phyloP scores from a whole-genome alignment of 768 basidiomycete species.

The Boletus fagicola region DNA sequence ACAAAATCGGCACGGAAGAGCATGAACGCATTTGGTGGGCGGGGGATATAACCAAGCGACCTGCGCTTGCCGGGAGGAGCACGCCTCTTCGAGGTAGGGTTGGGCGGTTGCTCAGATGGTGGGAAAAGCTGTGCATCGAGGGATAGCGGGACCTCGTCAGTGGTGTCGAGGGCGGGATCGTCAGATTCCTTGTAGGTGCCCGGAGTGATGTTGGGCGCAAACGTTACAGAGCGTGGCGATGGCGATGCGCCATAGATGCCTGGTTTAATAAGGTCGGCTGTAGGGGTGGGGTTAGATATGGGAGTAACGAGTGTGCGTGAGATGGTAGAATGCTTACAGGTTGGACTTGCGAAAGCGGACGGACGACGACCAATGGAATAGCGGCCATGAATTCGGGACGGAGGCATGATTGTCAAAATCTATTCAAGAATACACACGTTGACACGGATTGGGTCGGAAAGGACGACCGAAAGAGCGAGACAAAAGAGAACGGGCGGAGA shows the following conservation, averaged over 20 bases:
- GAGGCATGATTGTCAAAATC: conserved; percentile 14
- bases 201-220: conserved; percentile 63
- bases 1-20: conserved; percentile 38
- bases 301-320: background rate
- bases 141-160: conserved; percentile 33
- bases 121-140: conserved; percentile 50
- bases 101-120: conserved; percentile 43
- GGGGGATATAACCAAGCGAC: conserved; percentile 44
- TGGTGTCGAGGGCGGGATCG: conserved; percentile 20
- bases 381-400: conserved; percentile 19
- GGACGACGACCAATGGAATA: conserved; percentile 41
- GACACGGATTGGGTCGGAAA: background rate
- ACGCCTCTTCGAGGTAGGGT: conserved; percentile 44
- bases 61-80: conserved; percentile 61
- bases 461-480: conserved; percentile 19
- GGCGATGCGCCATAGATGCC: conserved; percentile 50
- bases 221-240: conserved; percentile 52
- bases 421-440: conserved; percentile 25
- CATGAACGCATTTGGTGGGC: conserved; percentile 36
- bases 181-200: conserved; percentile 44
- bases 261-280: conserved; percentile 44
- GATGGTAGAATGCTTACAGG: conserved; percentile 5
- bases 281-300: background rate
- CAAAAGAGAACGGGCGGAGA: conserved; percentile 14
- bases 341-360: conserved; percentile 35